Conservation (phyloP, 2,329 filamentous ascomycete species). For the Sporothrix variecibatus region DNA sequence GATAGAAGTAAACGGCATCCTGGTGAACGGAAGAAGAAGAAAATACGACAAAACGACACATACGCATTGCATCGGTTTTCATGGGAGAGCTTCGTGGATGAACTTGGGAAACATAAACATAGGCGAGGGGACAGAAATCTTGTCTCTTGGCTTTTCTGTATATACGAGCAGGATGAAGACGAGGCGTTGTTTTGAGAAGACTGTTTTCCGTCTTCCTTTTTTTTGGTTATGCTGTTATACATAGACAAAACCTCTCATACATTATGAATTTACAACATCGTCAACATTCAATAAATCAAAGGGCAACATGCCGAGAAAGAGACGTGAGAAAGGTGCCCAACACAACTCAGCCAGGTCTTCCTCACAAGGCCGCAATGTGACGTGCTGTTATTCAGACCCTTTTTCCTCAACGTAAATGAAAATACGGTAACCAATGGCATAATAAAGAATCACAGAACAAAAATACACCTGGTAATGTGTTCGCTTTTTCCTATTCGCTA, state of each 20-base stretch:
- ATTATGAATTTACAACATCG: slow-evolving; percentile 1
- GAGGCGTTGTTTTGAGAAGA: not conserved
- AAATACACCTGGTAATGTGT: not conserved
- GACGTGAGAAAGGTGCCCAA: not conserved
- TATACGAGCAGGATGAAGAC: not conserved
- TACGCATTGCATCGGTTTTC: not conserved
- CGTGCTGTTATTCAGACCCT: not conserved
- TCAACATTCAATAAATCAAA: not conserved
- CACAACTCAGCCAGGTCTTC: not conserved
- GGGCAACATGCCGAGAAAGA: not conserved
- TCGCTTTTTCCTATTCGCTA: not conserved
- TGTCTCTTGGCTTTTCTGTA: slow-evolving; percentile 5
- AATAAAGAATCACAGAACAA: slow-evolving; percentile 16
- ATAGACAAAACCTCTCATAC: slow-evolving; percentile 17
- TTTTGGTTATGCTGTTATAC: not conserved
- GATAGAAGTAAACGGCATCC: not conserved
- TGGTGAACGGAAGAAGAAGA: not conserved
- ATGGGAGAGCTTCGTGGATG: not conserved
- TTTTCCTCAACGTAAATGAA: not conserved
- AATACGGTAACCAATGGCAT: slow-evolving; percentile 3
- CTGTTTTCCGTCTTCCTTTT: not conserved
- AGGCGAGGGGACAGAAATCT: not conserved
- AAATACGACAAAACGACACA: slow-evolving; percentile 1
- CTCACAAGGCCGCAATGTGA: not conserved
- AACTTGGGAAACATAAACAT: not conserved